Conservation (phyloP, 805 yeast genomes). For the Cyberlindnera lachancei region DNA sequence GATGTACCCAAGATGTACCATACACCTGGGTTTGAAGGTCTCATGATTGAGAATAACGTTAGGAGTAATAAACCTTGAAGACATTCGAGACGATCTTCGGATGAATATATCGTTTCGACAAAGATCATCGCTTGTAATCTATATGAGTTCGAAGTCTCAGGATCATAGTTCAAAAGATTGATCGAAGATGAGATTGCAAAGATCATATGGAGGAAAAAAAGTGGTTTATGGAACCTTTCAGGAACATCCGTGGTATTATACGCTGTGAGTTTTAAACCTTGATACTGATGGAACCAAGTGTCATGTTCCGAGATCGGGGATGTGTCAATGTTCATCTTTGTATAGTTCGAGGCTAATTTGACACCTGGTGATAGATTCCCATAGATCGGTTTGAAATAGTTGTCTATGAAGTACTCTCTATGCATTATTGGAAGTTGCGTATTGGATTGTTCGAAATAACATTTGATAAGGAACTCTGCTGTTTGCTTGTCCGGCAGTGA, state of each 20-base stretch:
- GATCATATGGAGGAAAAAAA: conserved; percentile 67
- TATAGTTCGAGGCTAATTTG: conserved; percentile 51
- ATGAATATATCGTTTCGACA: conserved; percentile 47
- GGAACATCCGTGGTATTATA: conserved; percentile 33
- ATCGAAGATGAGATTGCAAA: conserved; percentile 79
- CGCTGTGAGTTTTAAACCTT: conserved; percentile 8
- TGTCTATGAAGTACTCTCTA: conserved; percentile 63
- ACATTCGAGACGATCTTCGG: conserved; percentile 59
- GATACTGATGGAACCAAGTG: conserved; percentile 42
- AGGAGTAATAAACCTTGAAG: conserved; percentile 65
- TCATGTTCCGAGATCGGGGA: conserved; percentile 23
- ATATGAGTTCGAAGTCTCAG: conserved; percentile 61
- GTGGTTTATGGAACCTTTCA: conserved; percentile 37
- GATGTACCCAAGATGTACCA: conserved; percentile 87
- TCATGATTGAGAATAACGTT: conserved; percentile 71
- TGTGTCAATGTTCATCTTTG: conserved; percentile 35
- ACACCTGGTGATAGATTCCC: conserved; percentile 52
- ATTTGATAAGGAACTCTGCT: conserved; percentile 58
- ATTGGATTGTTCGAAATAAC: conserved; percentile 73
- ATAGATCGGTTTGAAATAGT: conserved; percentile 71
- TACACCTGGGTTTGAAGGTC: conserved; percentile 87
- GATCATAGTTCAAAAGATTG: conserved; percentile 60
- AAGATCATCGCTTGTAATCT: conserved; percentile 56
- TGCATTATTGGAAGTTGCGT: conserved; percentile 81
- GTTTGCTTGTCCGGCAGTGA: conserved; percentile 61